These are phyloP conservation scores for Eucalyptus cloeziana DNA, from an alignment of 345 rosid genomes.

Conservation along the genomic window DNA sequence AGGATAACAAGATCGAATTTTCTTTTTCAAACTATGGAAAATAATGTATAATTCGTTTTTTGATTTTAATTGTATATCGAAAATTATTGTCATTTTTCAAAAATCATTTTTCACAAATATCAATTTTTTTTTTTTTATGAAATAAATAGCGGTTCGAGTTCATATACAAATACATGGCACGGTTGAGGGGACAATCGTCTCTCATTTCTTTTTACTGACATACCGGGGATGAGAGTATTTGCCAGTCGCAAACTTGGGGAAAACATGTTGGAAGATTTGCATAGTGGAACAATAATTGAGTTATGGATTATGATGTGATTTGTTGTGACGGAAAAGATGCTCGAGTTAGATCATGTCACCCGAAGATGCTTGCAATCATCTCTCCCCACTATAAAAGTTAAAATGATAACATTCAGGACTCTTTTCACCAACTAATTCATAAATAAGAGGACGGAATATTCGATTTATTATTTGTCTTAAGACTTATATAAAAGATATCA, in stretches of 20 bases:
- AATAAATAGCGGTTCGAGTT: not conserved
- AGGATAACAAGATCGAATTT: not conserved
- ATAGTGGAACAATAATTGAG: not conserved
- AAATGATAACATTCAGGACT: not conserved
- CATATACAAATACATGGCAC: not conserved
- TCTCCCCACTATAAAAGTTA: not conserved
- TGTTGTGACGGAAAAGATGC: not conserved
- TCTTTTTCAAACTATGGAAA: not conserved
- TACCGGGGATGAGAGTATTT: not conserved
- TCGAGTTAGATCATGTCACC: not conserved
- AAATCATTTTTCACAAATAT: not conserved
- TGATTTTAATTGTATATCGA: not conserved
- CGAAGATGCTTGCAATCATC: not conserved
- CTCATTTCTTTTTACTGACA: not conserved
- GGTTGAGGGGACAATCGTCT: not conserved
- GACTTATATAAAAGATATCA: not conserved
- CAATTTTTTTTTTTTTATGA: not conserved
- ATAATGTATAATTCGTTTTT: not conserved
- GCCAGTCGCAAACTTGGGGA: not conserved
- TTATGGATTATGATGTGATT: not conserved
- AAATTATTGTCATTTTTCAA: not conserved
- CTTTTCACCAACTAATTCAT: not conserved
- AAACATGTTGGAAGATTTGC: not conserved
- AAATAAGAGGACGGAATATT: not conserved
- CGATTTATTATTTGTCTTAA: not conserved